Base-by-base conservation (phyloP, 805 yeast species). In the Wickerhamomyces canadensis region DNA sequence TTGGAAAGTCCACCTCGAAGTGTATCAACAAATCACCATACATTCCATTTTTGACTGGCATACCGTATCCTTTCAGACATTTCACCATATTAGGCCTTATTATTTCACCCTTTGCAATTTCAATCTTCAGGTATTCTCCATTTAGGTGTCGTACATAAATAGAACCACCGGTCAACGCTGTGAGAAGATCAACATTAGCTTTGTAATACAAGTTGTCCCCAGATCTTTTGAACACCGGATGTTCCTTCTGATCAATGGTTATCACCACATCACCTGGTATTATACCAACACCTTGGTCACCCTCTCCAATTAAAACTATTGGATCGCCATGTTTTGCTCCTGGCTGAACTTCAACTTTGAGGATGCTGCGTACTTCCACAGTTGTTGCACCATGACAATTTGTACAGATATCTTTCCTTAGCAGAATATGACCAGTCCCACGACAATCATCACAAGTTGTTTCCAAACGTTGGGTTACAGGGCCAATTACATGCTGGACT, bases 231-330 rank as follows among this genome's bases (percentile, higher is more conserved):
- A 73, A 67, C 15, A 43, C 47, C 5, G 52, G 48, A 33, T 64
- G 58, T 6, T 39, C 42, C 11, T 42, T 38, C 45, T 72, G 70
- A 27, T 65, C 65, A 18, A 82, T 54, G 2, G 71, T 74, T 9
- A 82, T 69, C 3, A 80, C 60, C 6, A 82, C 80, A 54, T 82
- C 85, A 2, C 89, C 89, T 0, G 88, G 83, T 4, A 71, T 58
- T 4, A 76, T 60, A 42, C 69, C 65, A 15, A 71, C 54, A 0
- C 77, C 82, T 54, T 80, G 83, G 50, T 82, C 88, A 0, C 80
- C 84, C 48, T 74, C 79, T 6, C 78, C 74, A n/a, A 68, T 61
- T 16, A 79, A 58, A 1, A 76, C 61, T 15, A 79, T 67, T 31
- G 63, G 58, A 42, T 76, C 77, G 0, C 79, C 78, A 34, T 70